Percentiles rank a stretch among this genome's conserved stretches.
Conservation (phyloP, 1,284 basidiomycete genomes). For the Thecaphora thlaspeos region DNA sequence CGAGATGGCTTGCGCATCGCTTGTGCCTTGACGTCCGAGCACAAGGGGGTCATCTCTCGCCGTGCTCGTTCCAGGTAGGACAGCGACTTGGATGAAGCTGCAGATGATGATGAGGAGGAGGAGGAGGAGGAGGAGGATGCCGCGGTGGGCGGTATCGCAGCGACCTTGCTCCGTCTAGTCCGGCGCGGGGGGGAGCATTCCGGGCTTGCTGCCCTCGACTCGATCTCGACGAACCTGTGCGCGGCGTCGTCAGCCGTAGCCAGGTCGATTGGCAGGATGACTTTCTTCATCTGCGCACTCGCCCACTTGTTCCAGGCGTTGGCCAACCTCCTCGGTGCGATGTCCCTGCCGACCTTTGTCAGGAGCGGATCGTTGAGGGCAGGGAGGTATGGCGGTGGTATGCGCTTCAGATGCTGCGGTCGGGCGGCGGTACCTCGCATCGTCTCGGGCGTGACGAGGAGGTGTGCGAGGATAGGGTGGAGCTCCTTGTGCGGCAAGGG, state of each 20-base stretch:
- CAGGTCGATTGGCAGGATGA: constrained; percentile 15
- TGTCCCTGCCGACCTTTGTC: constrained; percentile 6
- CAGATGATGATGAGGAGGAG: no score
- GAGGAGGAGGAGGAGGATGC: not conserved
- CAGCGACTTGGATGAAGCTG: not conserved
- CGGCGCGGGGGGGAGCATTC: not conserved
- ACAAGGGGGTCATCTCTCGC: not conserved
- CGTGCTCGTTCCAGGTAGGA: constrained; percentile 2
- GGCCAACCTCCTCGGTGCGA: constrained; percentile 3
- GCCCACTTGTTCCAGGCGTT: constrained; percentile 11
- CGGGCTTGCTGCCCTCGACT: not conserved
- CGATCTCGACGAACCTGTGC: not conserved
- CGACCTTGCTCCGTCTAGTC: not conserved
- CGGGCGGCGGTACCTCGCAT: constrained; percentile 18
- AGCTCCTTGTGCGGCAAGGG: constrained; percentile 2
- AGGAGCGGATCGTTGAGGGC: constrained; percentile 16
- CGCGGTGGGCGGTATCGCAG: not conserved
- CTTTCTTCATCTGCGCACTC: constrained; percentile 12
- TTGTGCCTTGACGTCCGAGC: constrained; percentile 2
- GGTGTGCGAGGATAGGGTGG: constrained; percentile 3
- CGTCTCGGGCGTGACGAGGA: constrained; percentile 7
- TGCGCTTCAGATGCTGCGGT: constrained; percentile 1
- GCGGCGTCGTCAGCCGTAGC: not conserved
- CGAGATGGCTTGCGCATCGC: constrained; percentile 5
- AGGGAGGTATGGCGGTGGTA: constrained; percentile 21